Evolutionary conservation across 768 basidiomycete species (phyloP), one percentile per base, ranked within the genome.

Genomic region (Pleurotus djamor): DNA sequence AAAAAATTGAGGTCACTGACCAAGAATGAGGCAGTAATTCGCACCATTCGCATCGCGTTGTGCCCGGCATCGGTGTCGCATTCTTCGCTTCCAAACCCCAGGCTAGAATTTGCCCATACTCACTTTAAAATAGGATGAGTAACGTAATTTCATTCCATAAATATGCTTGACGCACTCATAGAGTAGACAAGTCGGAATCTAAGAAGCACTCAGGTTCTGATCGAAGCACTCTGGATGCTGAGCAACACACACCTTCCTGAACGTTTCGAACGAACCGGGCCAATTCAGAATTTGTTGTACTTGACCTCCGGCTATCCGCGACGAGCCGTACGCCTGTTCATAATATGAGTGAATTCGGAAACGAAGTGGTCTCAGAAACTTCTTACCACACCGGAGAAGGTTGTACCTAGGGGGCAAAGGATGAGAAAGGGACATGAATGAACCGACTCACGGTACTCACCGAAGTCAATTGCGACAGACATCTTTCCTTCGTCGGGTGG

Each of bases 51-150:
- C 81, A 82, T 58, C 78, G 73, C 14, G 73, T 75, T 9, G 83
- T 85, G 5, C 91, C 90, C 3, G 82, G 77, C 74, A 87, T 81
- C 2, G 85, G 83, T 17, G 83, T 82, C 2, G 89, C 83, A 65
- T 89, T 91, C 77, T 94, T 94, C 3, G 93, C 93, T 74, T 94
- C 90, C 52, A 94, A 72, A 0, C 93, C 92, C 92, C 93, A 95
- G 4, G 90, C 88, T 21, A 92, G 65, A 1, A 94, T 86, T 61
- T 81, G 81, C 0, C 91, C 92, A 35, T 76, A 72, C 47, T 88
- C 84, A 63, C 54, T 56, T 14, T 5, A 9, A n/a, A 44, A 38
- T 14, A 44, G 21, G 21, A 33, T 56, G 14, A 56, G 17, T 44
- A 36, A 56, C 41, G 21, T 32, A 36, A 38, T 17, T 41, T 12